phyloP scores from a whole-genome alignment of 1,139 yeast species.

The Hyphopichia pseudoburtonii region DNA sequence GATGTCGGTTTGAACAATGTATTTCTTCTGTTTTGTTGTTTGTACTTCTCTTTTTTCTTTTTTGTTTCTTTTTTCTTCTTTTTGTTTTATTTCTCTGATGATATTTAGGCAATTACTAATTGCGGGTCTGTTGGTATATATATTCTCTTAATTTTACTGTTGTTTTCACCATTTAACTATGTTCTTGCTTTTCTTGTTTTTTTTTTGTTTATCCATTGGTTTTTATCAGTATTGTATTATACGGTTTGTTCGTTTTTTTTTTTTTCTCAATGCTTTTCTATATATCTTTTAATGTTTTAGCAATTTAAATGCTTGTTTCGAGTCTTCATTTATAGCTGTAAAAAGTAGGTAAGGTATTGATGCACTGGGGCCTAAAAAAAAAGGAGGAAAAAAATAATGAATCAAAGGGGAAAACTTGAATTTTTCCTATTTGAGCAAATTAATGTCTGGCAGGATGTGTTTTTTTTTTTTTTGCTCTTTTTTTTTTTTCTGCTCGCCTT shows the following conservation, averaged over 20 bases:
- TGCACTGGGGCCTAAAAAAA: too few relatives aligned
- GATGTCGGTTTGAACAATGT: conserved; percentile 31
- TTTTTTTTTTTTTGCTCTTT: background rate
- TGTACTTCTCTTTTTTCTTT: background rate
- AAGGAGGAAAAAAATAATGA: too few relatives aligned
- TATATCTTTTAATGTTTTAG: too few relatives aligned
- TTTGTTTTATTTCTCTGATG: background rate
- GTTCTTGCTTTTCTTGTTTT: background rate
- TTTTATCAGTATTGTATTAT: too few relatives aligned
- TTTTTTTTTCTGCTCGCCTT: background rate
- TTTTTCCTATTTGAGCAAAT: conserved; percentile 1
- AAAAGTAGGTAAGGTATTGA: too few relatives aligned
- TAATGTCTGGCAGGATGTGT: background rate
- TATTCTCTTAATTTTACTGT: background rate
- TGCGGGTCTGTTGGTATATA: background rate
- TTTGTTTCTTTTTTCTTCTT: background rate
- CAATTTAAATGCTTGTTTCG: background rate
- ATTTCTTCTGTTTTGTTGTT: background rate
- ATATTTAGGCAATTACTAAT: background rate
- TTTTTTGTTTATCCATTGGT: background rate
- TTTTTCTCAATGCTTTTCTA: too few relatives aligned
- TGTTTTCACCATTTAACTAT: background rate
- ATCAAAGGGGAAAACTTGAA: background rate
- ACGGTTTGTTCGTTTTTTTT: background rate
- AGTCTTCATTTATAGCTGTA: too few relatives aligned